Evolutionary conservation across 176 grass and related monocot species (phyloP).

Genomic region (Oryza longistaminata): DNA sequence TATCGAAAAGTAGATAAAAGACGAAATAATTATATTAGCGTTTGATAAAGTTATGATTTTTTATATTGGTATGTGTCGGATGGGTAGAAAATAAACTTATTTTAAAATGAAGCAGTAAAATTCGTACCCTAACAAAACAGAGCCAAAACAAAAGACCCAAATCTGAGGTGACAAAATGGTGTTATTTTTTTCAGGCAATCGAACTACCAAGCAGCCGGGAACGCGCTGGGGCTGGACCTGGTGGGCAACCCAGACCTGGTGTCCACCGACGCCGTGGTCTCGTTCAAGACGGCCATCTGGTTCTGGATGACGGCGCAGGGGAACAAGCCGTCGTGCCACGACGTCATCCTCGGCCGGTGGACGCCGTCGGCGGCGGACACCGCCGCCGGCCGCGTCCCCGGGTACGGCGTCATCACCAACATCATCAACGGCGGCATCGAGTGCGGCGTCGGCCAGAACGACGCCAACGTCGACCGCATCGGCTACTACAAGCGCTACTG

Average conservation of each 20-base stretch:
- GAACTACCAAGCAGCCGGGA: constrained; percentile 51
- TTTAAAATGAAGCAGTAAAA: no score
- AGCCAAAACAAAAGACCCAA: no score
- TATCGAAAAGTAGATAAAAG: no score
- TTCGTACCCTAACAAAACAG: no score
- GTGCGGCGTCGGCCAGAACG: constrained; percentile 35
- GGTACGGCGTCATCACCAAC: constrained; percentile 67
- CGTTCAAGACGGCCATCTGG: constrained; percentile 69
- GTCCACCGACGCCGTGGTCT: constrained; percentile 40
- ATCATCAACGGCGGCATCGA: constrained; percentile 73
- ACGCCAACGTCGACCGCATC: constrained; percentile 33
- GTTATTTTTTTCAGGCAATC: constrained; percentile 27
- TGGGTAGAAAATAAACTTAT: no score
- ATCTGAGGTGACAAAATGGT: not conserved
- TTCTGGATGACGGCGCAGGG: constrained; percentile 60
- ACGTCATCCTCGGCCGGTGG: constrained; percentile 46
- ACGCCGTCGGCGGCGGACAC: constrained; percentile 30
- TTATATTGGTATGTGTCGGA: no score
- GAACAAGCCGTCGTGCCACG: constrained; percentile 59
- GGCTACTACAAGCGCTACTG: constrained; percentile 65
- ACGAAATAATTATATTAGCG: no score
- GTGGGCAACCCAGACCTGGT: constrained; percentile 58
- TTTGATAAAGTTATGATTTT: no score
- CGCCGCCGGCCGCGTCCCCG: constrained; percentile 28
- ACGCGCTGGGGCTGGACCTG: constrained; percentile 40